These are phyloP conservation scores for Sicyos edulis DNA, from an alignment of 306 rosid species.

Conservation along the genomic window DNA sequence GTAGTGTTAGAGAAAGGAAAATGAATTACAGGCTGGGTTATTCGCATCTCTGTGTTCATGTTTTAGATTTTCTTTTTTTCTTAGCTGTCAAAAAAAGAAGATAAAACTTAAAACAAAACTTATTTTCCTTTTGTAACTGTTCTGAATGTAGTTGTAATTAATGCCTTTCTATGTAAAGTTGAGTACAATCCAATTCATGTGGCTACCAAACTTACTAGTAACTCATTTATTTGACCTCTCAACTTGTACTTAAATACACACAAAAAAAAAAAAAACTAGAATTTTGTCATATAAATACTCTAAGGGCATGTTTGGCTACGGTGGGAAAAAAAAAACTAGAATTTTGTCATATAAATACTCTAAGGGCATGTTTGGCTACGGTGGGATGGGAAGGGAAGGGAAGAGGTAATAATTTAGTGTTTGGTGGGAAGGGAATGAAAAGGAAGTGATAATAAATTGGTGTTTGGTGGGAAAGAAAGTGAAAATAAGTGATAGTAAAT, in stretches of 20 bases:
- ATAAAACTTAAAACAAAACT: neutral
- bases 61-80: neutral
- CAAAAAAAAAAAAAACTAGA: neutral
- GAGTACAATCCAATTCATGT: neutral
- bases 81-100: neutral
- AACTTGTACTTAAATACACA: no score
- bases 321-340: neutral
- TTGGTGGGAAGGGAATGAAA: no score
- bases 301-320: no score
- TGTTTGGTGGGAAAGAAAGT: no score
- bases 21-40: constrained; percentile 9
- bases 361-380: no score
- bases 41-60: constrained; percentile 12
- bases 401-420: no score
- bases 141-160: neutral
- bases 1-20: neutral
- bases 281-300: neutral
- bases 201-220: no score
- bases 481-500: no score
- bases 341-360: neutral
- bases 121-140: neutral
- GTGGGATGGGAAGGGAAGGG: no score
- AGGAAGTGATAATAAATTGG: no score
- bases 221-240: no score
- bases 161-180: neutral